Percentiles rank a stretch among this genome's conserved stretches.
Conservation (phyloP, 345 rosid genomes). For the Ceriops zippeliana region DNA sequence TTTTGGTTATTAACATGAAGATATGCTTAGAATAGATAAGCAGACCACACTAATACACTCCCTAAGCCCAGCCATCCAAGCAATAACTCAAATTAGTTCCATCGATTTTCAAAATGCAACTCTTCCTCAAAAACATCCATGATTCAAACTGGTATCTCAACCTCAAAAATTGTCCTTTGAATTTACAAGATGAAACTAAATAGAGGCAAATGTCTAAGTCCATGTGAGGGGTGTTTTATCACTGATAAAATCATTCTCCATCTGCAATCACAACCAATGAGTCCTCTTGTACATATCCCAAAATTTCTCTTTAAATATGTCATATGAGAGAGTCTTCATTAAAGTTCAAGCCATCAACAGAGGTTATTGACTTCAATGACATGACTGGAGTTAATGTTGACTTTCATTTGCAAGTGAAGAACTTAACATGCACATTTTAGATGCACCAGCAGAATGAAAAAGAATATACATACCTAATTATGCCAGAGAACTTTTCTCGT, state of each 20-base stretch:
- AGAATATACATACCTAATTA: constrained; percentile 48
- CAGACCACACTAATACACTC: too few species aligned
- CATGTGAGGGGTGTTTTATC: background rate
- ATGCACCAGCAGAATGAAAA: background rate
- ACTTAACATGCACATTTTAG: constrained; percentile 1
- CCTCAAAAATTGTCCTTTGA: background rate
- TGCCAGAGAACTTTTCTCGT: constrained; percentile 74
- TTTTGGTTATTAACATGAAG: background rate
- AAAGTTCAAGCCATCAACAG: too few species aligned
- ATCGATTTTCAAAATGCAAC: background rate
- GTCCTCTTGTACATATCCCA: too few species aligned
- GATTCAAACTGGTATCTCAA: background rate
- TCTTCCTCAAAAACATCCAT: background rate
- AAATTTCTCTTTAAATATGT: too few species aligned
- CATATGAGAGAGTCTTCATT: too few species aligned
- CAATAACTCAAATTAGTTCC: background rate
- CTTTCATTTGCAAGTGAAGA: background rate
- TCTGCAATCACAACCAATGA: background rate
- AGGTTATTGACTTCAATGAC: too few species aligned
- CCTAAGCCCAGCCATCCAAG: background rate
- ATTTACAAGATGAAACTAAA: background rate
- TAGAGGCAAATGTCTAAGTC: background rate
- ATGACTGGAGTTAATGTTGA: too few species aligned
- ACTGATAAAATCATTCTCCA: background rate
- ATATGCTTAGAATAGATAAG: background rate